Conservation (phyloP, 805 yeast species). For the Myxozyma udenii region DNA sequence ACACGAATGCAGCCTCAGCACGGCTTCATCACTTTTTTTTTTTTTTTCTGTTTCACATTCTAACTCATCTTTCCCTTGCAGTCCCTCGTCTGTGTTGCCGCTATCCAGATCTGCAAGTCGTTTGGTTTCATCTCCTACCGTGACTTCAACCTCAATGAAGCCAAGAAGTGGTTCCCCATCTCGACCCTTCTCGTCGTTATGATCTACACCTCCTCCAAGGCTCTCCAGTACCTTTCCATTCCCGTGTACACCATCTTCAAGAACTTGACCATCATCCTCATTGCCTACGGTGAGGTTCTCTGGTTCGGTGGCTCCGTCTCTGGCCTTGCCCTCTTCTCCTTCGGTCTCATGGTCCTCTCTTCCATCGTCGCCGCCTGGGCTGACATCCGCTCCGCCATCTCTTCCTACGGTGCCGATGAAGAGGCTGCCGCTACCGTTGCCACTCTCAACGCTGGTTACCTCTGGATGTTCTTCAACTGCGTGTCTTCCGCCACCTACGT, state of each 20-base stretch:
- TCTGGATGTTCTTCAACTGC: conserved; percentile 97
- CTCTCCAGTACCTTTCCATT: conserved; percentile 82
- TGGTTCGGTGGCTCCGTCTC: conserved; percentile 96
- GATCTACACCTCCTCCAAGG: conserved; percentile 96
- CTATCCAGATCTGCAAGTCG: conserved; percentile 68
- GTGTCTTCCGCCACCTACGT: conserved; percentile 91
- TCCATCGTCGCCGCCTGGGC: conserved; percentile 96
- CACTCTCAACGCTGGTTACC: conserved; percentile 66
- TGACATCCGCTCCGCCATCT: conserved; percentile 51
- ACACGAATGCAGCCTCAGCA: no score
- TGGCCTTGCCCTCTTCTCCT: conserved; percentile 83
- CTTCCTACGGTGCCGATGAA: conserved; percentile 39
- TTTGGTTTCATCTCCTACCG: conserved; percentile 81
- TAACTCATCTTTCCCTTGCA: conserved; percentile 13
- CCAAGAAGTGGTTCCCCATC: conserved; percentile 91
- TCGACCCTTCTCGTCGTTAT: conserved; percentile 82
- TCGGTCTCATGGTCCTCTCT: conserved; percentile 87
- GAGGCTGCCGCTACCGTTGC: conserved; percentile 36
- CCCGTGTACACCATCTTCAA: conserved; percentile 98
- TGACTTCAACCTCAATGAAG: conserved; percentile 77
- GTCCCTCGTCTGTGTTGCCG: conserved; percentile 72
- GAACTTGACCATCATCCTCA: conserved; percentile 91
- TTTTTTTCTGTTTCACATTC: not conserved
- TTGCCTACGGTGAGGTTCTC: conserved; percentile 96
- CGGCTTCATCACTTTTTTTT: no score